Evolutionary conservation across 2,329 filamentous ascomycete genomes (phyloP).

Genomic region (Aspergillus sp.): DNA sequence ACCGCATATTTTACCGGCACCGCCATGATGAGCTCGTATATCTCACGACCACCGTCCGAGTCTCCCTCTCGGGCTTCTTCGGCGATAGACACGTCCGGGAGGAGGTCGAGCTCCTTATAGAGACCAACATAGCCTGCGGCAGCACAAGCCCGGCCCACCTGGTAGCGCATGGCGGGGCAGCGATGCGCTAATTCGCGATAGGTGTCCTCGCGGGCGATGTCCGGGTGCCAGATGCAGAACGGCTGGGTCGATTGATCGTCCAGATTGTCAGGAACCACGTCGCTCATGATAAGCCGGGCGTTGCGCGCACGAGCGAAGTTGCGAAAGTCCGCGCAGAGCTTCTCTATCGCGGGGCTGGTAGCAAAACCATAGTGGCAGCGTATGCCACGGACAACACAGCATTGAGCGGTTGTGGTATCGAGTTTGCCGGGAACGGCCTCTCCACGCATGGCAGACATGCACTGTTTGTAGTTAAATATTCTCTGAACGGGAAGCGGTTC

Average conservation of each 20-base stretch:
- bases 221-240: constrained; percentile 38
- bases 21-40: constrained; percentile 9
- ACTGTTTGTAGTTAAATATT: too few species aligned
- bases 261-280: background rate
- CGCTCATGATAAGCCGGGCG: background rate
- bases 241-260: too few species aligned
- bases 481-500: too few species aligned
- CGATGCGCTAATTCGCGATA: constrained; percentile 22
- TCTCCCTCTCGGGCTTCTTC: constrained; percentile 11
- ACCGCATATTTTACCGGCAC: constrained; percentile 4
- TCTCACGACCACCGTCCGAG: constrained; percentile 2
- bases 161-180: constrained; percentile 23
- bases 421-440: background rate
- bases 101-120: constrained; percentile 10
- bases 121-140: constrained; percentile 10
- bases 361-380: background rate
- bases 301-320: background rate
- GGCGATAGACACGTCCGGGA: constrained; percentile 12
- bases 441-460: too few species aligned
- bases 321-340: background rate
- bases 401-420: background rate
- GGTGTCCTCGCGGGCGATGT: constrained; percentile 28
- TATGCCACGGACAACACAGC: background rate
- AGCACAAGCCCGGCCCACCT: constrained; percentile 13
- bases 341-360: background rate